phyloP scores from a whole-genome alignment of 192 early-diverging fungal genomes.

The Backusella tarrabulga region DNA sequence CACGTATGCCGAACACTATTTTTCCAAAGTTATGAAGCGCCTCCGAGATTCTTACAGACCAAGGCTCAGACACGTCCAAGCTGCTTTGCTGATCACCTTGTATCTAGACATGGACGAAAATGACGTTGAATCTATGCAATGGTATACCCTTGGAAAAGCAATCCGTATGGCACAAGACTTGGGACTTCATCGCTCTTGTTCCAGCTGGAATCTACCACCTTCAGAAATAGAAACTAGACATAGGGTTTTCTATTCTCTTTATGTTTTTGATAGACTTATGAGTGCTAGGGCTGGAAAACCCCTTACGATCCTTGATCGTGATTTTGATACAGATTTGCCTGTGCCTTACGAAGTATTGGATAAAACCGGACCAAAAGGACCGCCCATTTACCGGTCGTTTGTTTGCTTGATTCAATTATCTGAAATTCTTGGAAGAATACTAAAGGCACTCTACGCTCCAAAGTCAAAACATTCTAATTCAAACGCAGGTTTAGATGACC shows the following conservation, averaged over 20 bases:
- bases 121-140: conserved; percentile 31
- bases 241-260: conserved; percentile 30
- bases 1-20: conserved; percentile 11
- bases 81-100: conserved; percentile 26
- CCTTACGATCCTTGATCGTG: conserved; percentile 44
- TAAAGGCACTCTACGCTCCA: conserved; percentile 49
- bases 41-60: conserved; percentile 7
- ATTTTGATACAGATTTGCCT: conserved; percentile 34
- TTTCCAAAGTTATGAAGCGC: conserved; percentile 19
- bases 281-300: conserved; percentile 53
- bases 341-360: conserved; percentile 34
- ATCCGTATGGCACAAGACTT: conserved; percentile 60
- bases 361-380: background rate
- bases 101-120: conserved; percentile 33
- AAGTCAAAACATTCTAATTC: conserved; percentile 41
- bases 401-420: conserved; percentile 46
- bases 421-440: conserved; percentile 47
- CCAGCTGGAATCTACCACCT: conserved; percentile 47
- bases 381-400: conserved; percentile 39
- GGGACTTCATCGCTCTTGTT: conserved; percentile 54
- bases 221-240: conserved; percentile 50
- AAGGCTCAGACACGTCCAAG: conserved; percentile 22
- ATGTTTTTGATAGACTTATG: conserved; percentile 34
- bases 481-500: conserved; percentile 37
- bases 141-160: conserved; percentile 42